A percentile compares a stretch with the other conserved stretches of the same genome.
Conservation (phyloP, 1,284 basidiomycete species). For the Chalciporus sp. region DNA sequence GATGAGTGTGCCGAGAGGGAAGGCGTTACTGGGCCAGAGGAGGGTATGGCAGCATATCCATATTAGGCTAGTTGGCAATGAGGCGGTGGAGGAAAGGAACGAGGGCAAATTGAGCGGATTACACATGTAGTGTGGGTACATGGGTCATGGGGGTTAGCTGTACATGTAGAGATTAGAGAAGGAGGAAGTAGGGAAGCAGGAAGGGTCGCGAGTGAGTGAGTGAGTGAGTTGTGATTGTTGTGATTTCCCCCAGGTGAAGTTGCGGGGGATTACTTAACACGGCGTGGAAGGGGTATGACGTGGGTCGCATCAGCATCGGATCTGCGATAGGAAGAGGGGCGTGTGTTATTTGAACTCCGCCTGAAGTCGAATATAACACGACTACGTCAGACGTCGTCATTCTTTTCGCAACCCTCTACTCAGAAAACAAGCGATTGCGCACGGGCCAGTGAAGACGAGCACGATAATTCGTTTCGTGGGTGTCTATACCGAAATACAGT, state of each 20-base stretch:
- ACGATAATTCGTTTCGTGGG: constrained; percentile 4
- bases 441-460: constrained; percentile 33
- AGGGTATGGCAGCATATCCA: constrained; percentile 22
- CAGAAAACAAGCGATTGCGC: constrained; percentile 28
- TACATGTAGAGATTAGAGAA: background rate
- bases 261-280: constrained; percentile 23
- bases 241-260: background rate
- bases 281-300: constrained; percentile 33
- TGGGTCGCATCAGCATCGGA: constrained; percentile 39
- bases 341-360: constrained; percentile 35
- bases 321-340: constrained; percentile 36
- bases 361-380: constrained; percentile 43
- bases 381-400: constrained; percentile 43
- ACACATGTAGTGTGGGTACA: background rate
- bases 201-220: background rate
- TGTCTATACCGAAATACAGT: constrained; percentile 6
- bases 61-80: constrained; percentile 22
- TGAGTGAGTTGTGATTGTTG: background rate
- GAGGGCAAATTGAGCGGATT: constrained; percentile 5
- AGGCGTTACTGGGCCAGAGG: constrained; percentile 8
- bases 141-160: background rate
- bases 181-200: background rate
- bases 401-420: constrained; percentile 36
- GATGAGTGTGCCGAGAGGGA: constrained; percentile 46
- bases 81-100: background rate